phyloP scores from a whole-genome alignment of 441 rosid species.

The Populus hybrid region DNA sequence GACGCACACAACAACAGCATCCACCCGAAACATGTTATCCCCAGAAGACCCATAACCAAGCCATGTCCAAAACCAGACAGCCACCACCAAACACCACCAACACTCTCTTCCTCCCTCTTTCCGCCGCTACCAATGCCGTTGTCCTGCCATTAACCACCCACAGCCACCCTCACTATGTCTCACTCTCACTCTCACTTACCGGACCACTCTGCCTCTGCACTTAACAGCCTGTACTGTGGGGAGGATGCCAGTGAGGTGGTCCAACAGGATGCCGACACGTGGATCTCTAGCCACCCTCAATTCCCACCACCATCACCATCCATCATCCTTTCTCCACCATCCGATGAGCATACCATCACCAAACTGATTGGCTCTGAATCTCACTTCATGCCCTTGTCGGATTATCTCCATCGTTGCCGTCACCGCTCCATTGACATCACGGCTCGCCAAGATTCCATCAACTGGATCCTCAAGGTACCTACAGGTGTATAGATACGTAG shows the following conservation, averaged over 20 bases:
- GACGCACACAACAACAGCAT: not conserved
- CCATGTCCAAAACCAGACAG: constrained; percentile 16
- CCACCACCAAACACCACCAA: not conserved
- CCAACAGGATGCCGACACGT: constrained; percentile 18
- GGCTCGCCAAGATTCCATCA: constrained; percentile 60
- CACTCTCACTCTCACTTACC: constrained; percentile 16
- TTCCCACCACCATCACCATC: not conserved
- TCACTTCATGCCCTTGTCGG: constrained; percentile 30
- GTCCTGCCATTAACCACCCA: not conserved
- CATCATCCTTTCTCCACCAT: constrained; percentile 12
- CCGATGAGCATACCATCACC: constrained; percentile 22
- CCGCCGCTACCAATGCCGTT: constrained; percentile 25
- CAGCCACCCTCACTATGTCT: not conserved
- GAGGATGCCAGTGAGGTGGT: constrained; percentile 24
- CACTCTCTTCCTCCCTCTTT: not conserved
- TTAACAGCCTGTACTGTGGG: constrained; percentile 19
- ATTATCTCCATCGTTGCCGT: constrained; percentile 40
- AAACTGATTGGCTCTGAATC: constrained; percentile 35
- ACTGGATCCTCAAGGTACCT: constrained; percentile 58
- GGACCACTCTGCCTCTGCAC: constrained; percentile 17
- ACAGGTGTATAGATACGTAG: not conserved
- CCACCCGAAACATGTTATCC: constrained; percentile 10
- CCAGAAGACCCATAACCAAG: constrained; percentile 11
- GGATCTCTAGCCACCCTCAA: constrained; percentile 20
- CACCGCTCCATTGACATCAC: constrained; percentile 36